These are phyloP conservation scores for Microbotryomycetes sp. DNA, from an alignment of 1,284 basidiomycete species.

Conservation along the genomic window DNA sequence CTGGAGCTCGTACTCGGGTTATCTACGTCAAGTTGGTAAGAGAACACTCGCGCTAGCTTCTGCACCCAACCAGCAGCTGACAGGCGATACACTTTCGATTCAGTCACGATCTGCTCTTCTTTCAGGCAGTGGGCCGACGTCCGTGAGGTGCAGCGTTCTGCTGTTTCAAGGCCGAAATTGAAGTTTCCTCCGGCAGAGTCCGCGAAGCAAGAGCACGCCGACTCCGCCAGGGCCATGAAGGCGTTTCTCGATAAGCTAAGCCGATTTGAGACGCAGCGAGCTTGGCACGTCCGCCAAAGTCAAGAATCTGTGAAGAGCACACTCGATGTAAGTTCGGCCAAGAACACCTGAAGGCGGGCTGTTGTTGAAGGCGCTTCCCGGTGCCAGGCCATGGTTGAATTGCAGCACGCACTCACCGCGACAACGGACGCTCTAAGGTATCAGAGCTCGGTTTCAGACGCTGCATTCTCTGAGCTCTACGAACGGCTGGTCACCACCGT, in stretches of 20 bases:
- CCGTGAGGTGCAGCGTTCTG: neutral
- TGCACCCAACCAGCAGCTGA: neutral
- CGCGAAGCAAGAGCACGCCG: neutral
- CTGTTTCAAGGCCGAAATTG: neutral
- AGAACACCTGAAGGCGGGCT: neutral
- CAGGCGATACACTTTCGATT: neutral
- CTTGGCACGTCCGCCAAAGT: neutral
- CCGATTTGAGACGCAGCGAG: neutral
- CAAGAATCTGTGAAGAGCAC: neutral
- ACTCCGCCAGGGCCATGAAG: neutral
- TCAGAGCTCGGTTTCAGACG: too few species aligned
- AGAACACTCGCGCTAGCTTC: too few species aligned
- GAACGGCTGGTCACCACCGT: too few species aligned
- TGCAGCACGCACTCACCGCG: too few species aligned
- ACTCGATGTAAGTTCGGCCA: neutral
- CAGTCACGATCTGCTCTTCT: constrained; percentile 6
- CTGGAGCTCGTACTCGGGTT: constrained; percentile 1
- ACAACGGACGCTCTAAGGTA: too few species aligned
- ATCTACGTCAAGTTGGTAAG: constrained; percentile 7
- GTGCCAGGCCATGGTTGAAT: too few species aligned
- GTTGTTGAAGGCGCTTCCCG: too few species aligned
- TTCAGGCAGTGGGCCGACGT: constrained; percentile 9
- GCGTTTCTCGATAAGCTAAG: neutral
- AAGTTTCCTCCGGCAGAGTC: neutral
- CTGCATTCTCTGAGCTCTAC: too few species aligned